A percentile compares a stretch with the other conserved stretches of the same genome.
Conservation (phyloP, 768 basidiomycete species). For the Pulveroboletus ravenelii region DNA sequence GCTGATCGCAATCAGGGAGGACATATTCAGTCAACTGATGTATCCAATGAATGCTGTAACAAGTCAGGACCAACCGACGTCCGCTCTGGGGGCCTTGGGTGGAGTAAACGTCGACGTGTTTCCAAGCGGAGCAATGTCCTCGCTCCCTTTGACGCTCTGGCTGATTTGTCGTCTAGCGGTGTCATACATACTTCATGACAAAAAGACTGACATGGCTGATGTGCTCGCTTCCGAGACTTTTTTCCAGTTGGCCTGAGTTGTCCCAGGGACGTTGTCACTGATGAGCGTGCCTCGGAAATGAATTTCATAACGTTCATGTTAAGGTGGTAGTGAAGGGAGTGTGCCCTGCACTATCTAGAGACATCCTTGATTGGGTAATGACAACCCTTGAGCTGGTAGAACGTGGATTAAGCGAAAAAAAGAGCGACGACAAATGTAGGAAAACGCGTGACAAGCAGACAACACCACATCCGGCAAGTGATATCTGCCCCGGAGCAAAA, state of each 20-base stretch:
- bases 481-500: neutral
- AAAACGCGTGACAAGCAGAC: neutral
- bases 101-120: neutral
- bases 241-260: neutral
- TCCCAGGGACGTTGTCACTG: neutral
- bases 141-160: neutral
- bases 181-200: neutral
- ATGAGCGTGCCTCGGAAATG: neutral
- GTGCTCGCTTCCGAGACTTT: slow-evolving; percentile 6
- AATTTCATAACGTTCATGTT: neutral
- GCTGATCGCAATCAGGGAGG: neutral
- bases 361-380: slow-evolving; percentile 1
- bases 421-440: neutral
- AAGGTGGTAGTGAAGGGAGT: neutral
- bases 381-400: neutral
- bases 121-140: neutral
- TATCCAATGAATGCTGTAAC: neutral
- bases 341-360: neutral
- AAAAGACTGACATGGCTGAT: neutral
- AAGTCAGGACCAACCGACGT: neutral
- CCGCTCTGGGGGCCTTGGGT: neutral
- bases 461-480: neutral
- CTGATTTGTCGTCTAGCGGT: neutral
- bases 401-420: neutral
- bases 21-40: slow-evolving; percentile 3